A percentile compares a stretch with the other conserved stretches of the same genome.
These are phyloP conservation scores for Mariannaea elegans DNA, from an alignment of 2,329 filamentous ascomycete species.

Conservation along the genomic window DNA sequence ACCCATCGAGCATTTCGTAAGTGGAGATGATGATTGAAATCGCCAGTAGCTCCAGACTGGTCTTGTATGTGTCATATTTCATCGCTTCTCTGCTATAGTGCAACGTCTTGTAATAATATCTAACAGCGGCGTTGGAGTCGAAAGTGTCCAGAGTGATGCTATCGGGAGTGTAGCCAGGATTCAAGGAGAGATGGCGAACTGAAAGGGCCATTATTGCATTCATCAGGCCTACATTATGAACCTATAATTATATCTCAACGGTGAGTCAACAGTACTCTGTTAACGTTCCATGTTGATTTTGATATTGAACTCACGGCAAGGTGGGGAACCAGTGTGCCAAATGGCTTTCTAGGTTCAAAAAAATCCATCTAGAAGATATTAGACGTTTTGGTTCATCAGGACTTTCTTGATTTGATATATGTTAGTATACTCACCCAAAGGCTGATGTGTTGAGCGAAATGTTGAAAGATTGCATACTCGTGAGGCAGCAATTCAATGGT, in stretches of 20 bases:
- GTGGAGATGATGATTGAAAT: constrained; percentile 68
- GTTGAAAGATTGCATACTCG: constrained; percentile 12
- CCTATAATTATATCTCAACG: neutral
- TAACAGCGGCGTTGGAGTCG: constrained; percentile 40
- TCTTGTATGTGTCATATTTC: constrained; percentile 64
- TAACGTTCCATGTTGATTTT: too few species aligned
- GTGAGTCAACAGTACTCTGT: too few species aligned
- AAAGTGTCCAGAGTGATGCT: too few species aligned
- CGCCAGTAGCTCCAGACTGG: constrained; percentile 64
- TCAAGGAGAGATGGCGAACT: constrained; percentile 32
- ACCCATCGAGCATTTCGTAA: constrained; percentile 71
- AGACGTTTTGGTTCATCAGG: neutral
- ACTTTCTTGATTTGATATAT: too few species aligned
- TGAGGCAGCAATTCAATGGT: neutral
- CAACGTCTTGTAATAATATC: constrained; percentile 70
- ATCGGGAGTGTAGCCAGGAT: too few species aligned
- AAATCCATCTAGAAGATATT: constrained; percentile 25
- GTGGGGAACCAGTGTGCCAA: constrained; percentile 28
- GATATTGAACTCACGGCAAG: constrained; percentile 41
- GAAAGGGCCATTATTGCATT: constrained; percentile 65
- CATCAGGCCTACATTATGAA: constrained; percentile 61
- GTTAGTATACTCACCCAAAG: constrained; percentile 17
- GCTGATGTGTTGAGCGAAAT: constrained; percentile 18
- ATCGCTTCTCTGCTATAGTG: constrained; percentile 68
- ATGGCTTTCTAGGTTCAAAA: constrained; percentile 31